Evolutionary conservation across 176 grass and related monocot genomes (phyloP).

Genomic region (Cymbopogon citratus): DNA sequence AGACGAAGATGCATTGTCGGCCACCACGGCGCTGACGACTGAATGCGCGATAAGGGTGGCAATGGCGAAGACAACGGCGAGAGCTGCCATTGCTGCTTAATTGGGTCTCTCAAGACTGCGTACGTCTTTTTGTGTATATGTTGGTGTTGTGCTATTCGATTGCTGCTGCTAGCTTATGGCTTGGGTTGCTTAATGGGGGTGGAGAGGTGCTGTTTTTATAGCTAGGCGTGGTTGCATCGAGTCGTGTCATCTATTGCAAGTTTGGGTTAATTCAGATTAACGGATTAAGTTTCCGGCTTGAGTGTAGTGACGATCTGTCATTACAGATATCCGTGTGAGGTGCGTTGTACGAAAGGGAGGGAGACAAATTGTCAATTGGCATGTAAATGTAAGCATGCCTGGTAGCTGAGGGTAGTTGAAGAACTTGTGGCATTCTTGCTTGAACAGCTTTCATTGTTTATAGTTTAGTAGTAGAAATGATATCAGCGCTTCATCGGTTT

Average conservation of each 20-base stretch:
- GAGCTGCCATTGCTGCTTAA: slow-evolving; percentile 38
- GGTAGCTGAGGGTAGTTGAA: slow-evolving; percentile 47
- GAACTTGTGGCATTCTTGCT: not conserved
- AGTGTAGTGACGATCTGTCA: slow-evolving; percentile 28
- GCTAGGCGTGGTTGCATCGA: not conserved
- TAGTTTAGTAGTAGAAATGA: not conserved
- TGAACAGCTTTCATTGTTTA: slow-evolving; percentile 14
- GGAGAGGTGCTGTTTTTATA: slow-evolving; percentile 19
- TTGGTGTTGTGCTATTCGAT: not conserved
- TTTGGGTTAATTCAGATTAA: slow-evolving; percentile 22
- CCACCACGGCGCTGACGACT: not conserved
- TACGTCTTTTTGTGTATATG: not conserved
- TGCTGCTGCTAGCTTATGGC: not conserved
- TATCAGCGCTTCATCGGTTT: not conserved
- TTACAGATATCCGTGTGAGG: not conserved
- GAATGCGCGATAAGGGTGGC: slow-evolving; percentile 15
- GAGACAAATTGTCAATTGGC: not conserved
- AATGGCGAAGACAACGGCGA: slow-evolving; percentile 23
- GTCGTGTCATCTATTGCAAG: slow-evolving; percentile 30
- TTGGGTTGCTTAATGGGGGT: not conserved
- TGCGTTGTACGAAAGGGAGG: not conserved
- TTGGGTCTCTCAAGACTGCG: not conserved
- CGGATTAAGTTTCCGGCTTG: slow-evolving; percentile 23
- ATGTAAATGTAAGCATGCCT: not conserved
- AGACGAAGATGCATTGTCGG: not conserved